These are phyloP conservation scores for Iris pallida DNA, from an alignment of 116 monocot species.

Conservation along the genomic window DNA sequence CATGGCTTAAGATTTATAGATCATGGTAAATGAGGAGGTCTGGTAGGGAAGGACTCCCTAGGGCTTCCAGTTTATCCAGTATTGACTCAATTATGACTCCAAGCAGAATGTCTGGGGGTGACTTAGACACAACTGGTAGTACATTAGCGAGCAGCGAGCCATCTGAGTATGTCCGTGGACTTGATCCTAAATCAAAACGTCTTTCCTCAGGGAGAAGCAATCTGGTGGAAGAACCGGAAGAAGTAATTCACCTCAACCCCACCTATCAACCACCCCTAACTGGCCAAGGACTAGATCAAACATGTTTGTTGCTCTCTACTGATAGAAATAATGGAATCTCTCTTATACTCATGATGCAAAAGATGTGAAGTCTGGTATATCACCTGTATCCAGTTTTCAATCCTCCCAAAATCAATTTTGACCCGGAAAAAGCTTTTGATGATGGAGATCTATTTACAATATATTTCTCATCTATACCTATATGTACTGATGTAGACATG, in stretches of 20 bases:
- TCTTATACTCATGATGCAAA: no score
- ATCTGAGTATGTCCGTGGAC: conserved; percentile 82
- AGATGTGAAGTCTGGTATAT: no score
- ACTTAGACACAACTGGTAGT: conserved; percentile 55
- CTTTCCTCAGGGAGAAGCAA: conserved; percentile 64
- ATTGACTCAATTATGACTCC: conserved; percentile 97
- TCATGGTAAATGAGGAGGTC: conserved; percentile 35
- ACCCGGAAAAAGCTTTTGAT: no score
- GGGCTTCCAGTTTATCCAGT: conserved; percentile 95
- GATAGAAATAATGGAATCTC: no score
- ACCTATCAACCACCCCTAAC: conserved; percentile 55
- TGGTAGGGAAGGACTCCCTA: conserved; percentile 67
- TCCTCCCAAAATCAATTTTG: no score
- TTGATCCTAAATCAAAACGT: conserved; percentile 85
- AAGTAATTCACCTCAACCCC: conserved; percentile 78
- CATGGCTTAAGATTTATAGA: no score
- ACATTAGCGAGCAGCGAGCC: conserved; percentile 73
- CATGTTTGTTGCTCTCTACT: no score
- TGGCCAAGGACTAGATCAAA: conserved; percentile 89
- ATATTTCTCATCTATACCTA: no score
- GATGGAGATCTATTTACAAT: no score
- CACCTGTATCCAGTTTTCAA: no score
- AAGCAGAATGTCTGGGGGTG: conserved; percentile 58
- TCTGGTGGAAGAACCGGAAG: conserved; percentile 61
- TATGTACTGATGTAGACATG: no score